A percentile compares a stretch with the other conserved stretches of the same genome.
Evolutionary conservation across 192 early-diverging fungal genomes (phyloP).

Genomic region (Funneliformis mosseae): DNA sequence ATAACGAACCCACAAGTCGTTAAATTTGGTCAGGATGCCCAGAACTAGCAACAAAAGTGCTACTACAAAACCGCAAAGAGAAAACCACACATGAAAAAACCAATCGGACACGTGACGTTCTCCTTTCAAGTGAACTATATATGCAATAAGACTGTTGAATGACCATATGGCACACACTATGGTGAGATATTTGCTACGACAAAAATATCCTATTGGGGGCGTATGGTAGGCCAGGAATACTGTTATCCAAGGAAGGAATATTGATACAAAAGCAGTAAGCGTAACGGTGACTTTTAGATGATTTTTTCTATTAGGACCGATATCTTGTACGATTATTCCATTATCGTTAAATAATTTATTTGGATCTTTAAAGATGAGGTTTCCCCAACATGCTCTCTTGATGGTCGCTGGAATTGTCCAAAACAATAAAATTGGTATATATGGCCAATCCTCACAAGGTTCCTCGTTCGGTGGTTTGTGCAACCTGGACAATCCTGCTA

Average conservation of each 20-base stretch:
- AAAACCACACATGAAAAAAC: background rate
- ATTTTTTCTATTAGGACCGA: background rate
- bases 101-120: background rate
- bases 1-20: background rate
- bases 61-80: background rate
- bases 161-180: background rate
- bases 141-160: background rate
- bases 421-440: constrained; percentile 4
- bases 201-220: background rate
- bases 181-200: background rate
- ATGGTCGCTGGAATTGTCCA: background rate
- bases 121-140: background rate
- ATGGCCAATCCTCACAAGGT: constrained; percentile 4
- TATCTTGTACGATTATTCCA: background rate
- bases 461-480: too few relatives aligned
- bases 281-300: background rate
- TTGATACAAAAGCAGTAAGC: background rate
- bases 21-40: background rate
- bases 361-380: background rate
- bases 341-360: background rate
- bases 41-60: background rate
- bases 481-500: background rate
- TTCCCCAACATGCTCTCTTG: background rate
- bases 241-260: background rate
- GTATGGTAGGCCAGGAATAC: background rate